Conservation (phyloP, 441 rosid species). For the Brassica hybrid region DNA sequence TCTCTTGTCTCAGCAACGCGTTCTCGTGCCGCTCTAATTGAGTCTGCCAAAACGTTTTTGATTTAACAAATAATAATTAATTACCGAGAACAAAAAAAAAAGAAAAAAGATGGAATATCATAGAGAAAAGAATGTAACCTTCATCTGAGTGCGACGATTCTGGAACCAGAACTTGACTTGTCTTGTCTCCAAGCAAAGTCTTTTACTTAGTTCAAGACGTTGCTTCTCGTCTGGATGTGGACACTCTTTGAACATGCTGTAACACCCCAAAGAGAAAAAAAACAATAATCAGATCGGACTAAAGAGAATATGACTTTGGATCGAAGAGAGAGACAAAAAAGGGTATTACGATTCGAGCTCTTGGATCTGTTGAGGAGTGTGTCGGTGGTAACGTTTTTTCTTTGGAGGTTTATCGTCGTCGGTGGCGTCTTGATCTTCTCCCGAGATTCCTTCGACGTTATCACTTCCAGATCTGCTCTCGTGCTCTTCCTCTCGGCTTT, state of each 20-base stretch:
- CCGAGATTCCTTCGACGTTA: conserved; percentile 80
- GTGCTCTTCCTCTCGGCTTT: conserved; percentile 85
- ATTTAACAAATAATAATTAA: neutral
- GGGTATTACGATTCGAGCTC: conserved; percentile 42
- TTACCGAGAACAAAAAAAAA: too few relatives aligned
- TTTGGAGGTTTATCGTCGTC: conserved; percentile 47
- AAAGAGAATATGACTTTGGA: neutral
- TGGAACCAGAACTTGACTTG: conserved; percentile 99
- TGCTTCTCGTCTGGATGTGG: conserved; percentile 99
- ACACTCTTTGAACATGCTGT: conserved; percentile 89
- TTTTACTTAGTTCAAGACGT: conserved; percentile 78
- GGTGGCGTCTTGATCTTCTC: conserved; percentile 61
- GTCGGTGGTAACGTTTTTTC: conserved; percentile 68
- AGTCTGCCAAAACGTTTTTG: conserved; percentile 28
- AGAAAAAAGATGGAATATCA: neutral
- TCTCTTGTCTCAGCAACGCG: conserved; percentile 46
- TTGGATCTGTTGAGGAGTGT: conserved; percentile 60
- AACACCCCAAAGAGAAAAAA: neutral
- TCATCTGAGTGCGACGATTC: conserved; percentile 97
- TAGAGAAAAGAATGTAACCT: conserved; percentile 12
- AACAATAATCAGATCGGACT: conserved; percentile 6
- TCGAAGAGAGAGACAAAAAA: neutral
- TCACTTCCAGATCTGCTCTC: conserved; percentile 99
- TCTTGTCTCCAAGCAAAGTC: conserved; percentile 83
- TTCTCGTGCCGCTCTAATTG: conserved; percentile 48